A percentile compares a stretch with the other conserved stretches of the same genome.
phyloP scores from a whole-genome alignment of 176 grass and related monocot species.

The Aegilops speltoides region DNA sequence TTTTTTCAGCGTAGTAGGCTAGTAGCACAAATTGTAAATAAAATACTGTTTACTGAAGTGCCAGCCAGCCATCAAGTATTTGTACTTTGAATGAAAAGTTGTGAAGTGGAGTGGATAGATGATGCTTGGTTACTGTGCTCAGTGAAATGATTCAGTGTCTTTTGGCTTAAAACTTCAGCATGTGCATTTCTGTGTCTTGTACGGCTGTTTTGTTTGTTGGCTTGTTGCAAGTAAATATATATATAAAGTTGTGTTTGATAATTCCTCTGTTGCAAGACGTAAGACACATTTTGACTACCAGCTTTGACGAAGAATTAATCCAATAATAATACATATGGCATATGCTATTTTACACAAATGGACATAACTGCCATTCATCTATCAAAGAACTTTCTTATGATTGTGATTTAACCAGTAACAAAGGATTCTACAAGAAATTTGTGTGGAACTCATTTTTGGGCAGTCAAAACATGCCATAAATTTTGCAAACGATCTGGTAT shows the following conservation, averaged over 20 bases:
- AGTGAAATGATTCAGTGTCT: background rate
- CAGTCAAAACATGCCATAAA: background rate
- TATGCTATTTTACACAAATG: background rate
- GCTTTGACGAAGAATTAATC: conserved; percentile 6
- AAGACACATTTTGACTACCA: background rate
- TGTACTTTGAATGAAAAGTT: background rate
- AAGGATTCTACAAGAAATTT: background rate
- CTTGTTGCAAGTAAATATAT: background rate
- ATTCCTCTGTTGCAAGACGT: background rate
- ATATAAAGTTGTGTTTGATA: background rate
- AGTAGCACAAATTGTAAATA: background rate
- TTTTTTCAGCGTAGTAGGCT: background rate
- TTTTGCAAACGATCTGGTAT: background rate
- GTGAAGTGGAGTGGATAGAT: background rate
- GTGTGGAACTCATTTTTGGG: background rate
- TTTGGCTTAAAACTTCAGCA: background rate
- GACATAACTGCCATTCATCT: background rate
- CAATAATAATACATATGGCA: background rate
- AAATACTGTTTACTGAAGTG: background rate
- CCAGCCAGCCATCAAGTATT: background rate
- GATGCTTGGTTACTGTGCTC: conserved; percentile 9
- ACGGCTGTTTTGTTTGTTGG: background rate
- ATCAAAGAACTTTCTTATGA: background rate
- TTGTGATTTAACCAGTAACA: background rate
- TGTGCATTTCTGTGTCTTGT: background rate